phyloP scores from a whole-genome alignment of 148 eudicot species.

The Simmondsia chinensis region DNA sequence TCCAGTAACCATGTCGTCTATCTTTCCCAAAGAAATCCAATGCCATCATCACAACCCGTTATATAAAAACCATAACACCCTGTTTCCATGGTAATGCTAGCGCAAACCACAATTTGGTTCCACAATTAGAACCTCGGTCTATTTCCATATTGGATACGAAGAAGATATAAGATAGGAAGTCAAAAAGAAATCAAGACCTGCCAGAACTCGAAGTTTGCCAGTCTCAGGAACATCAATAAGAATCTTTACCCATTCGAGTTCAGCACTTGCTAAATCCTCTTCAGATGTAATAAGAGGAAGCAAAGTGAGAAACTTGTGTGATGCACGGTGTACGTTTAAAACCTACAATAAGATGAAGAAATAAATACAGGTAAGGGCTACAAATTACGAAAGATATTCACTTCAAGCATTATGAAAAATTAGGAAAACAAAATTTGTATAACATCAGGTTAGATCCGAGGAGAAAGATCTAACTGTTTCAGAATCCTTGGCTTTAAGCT shows the following conservation, averaged over 20 bases:
- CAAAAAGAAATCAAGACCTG: conserved; percentile 34
- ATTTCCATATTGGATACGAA: too few species aligned
- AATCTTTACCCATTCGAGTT: conserved; percentile 33
- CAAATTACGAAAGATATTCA: neutral
- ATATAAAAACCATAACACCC: too few species aligned
- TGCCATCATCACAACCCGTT: too few species aligned
- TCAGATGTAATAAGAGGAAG: conserved; percentile 44
- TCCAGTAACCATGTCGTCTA: too few species aligned
- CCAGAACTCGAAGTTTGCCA: conserved; percentile 41
- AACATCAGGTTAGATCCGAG: neutral
- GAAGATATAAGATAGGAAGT: neutral
- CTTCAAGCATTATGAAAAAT: neutral
- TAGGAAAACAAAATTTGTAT: neutral
- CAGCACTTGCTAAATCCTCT: conserved; percentile 37
- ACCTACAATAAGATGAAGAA: conserved; percentile 37
- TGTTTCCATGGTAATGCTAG: too few species aligned
- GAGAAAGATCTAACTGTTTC: conserved; percentile 48
- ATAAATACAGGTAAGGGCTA: neutral
- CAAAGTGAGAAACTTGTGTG: conserved; percentile 48
- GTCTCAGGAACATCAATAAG: conserved; percentile 50
- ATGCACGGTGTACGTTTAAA: conserved; percentile 50
- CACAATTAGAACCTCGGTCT: too few species aligned
- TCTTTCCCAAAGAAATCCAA: too few species aligned
- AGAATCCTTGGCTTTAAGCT: conserved; percentile 81
- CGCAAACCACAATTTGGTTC: too few species aligned